Base-by-base conservation (phyloP, 164 flowering plant genomes). In the Piper longum region DNA sequence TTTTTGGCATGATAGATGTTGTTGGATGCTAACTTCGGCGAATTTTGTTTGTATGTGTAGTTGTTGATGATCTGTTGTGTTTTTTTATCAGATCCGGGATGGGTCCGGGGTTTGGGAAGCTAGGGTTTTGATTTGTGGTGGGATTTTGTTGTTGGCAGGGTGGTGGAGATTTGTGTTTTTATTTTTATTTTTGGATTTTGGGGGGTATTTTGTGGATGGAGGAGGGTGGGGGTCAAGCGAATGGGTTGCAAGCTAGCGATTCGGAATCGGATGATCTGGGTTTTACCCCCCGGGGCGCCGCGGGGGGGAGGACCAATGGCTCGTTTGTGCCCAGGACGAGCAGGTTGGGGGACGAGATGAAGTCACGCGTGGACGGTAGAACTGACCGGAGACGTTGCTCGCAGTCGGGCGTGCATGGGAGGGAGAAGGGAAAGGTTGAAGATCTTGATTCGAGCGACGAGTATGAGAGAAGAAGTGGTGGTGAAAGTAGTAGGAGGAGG, bases 381-480 rank as follows among this genome's bases (percentile, higher is more conserved):
- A 43, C 42, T n/a, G 13, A 45, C 19, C 36, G 7, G 19, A 14
- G 54, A 63, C n/a, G 11, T 19, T 36, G 54, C 26, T 17, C 54
- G 73, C 64, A 44, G 76, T 54, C 45, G 68, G 40, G 26, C 63
- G 64, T 64, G 78, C 57, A 56, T 76, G 73, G 41, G 84, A 78
- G 76, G 74, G 71, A 59, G 73, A 73, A 70, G 75, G 71, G 8
- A 9, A 48, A 48, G 52, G 9, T 48, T 5, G 11, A 48, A 48
- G 52, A 2, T 48, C 52, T 14, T 48, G 64, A 66, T 83, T 26
- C 83, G 75, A 75, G 79, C 71, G 57, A 79, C 74, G 64, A 87
- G 80, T 19, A 77, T 75, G 57, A 77, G 71, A 44, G 87, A 81
- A 67, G 77, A 9, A 13, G 18, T n/a, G 12, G 62, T 41, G 48